A percentile compares a stretch with the other conserved stretches of the same genome.
Conservation (phyloP, 2,329 filamentous ascomycete genomes). For the Dactylellina cionopaga region DNA sequence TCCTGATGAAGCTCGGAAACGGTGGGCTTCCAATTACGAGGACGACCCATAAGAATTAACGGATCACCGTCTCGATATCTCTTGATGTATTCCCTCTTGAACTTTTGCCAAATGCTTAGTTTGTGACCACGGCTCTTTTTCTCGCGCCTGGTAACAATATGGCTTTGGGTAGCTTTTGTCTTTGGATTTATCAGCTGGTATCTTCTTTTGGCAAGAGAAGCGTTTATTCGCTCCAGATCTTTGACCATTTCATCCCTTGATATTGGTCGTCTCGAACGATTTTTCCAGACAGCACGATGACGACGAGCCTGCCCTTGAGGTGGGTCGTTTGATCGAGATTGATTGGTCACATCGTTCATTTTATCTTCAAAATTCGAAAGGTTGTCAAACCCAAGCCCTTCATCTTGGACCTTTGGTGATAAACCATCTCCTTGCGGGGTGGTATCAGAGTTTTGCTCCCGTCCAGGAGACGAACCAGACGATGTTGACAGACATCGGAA, state of each 20-base stretch:
- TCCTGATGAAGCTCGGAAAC: conserved; percentile 21
- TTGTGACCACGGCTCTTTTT: conserved; percentile 10
- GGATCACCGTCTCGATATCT: conserved; percentile 31
- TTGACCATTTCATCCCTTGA: not conserved
- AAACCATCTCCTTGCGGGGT: no score
- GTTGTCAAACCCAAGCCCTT: no score
- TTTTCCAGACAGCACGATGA: no score
- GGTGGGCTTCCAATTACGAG: conserved; percentile 24
- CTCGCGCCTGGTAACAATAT: conserved; percentile 10
- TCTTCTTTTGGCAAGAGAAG: not conserved
- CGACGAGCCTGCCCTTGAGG: no score
- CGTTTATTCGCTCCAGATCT: conserved; percentile 31
- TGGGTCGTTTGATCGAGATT: no score
- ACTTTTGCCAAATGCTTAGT: conserved; percentile 38
- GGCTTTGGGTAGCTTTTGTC: conserved; percentile 1
- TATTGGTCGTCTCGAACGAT: no score
- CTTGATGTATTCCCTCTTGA: conserved; percentile 24
- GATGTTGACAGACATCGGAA: not conserved
- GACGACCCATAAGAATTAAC: conserved; percentile 30
- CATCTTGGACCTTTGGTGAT: no score
- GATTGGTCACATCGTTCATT: no score
- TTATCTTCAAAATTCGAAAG: no score
- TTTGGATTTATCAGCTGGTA: conserved; percentile 17
- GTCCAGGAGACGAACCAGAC: not conserved
- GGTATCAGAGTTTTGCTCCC: no score